A percentile compares a stretch with the other conserved stretches of the same genome.
Conservation (phyloP, 768 basidiomycete species). For the Butyriboletus loyo region DNA sequence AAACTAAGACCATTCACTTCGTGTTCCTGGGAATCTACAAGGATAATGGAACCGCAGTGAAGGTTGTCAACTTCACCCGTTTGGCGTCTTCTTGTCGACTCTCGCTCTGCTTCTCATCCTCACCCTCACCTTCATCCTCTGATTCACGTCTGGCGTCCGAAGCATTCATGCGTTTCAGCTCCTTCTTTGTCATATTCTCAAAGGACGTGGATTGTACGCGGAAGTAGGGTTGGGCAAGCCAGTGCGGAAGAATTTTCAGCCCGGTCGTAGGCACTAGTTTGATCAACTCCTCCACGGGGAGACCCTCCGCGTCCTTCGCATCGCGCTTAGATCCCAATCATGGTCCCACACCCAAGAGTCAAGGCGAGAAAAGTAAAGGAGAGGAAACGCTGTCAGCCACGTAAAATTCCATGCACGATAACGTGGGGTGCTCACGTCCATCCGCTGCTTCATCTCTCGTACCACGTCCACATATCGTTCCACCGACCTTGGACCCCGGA, state of each 20-base stretch:
- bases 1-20: background rate
- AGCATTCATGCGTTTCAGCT: slow-evolving; percentile 7
- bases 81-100: slow-evolving; percentile 5
- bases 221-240: slow-evolving; percentile 72
- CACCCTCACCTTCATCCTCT: background rate
- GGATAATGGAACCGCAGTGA: background rate
- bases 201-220: slow-evolving; percentile 2
- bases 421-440: slow-evolving; percentile 44
- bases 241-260: slow-evolving; percentile 57
- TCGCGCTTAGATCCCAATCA: slow-evolving; percentile 39
- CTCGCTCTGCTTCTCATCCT: background rate
- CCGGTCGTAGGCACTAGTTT: slow-evolving; percentile 45
- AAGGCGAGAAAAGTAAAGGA: background rate
- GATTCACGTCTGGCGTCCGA: background rate
- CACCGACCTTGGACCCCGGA: slow-evolving; percentile 28
- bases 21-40: background rate
- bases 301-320: slow-evolving; percentile 34
- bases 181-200: background rate
- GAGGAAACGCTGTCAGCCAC: background rate
- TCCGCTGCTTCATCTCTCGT: slow-evolving; percentile 54
- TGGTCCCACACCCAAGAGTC: background rate
- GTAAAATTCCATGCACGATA: background rate
- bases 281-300: slow-evolving; percentile 36
- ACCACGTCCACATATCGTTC: slow-evolving; percentile 50
- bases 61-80: slow-evolving; percentile 5